Base-by-base conservation (phyloP, 768 basidiomycete species). In the Krasilnikovozyma curviuscula region DNA sequence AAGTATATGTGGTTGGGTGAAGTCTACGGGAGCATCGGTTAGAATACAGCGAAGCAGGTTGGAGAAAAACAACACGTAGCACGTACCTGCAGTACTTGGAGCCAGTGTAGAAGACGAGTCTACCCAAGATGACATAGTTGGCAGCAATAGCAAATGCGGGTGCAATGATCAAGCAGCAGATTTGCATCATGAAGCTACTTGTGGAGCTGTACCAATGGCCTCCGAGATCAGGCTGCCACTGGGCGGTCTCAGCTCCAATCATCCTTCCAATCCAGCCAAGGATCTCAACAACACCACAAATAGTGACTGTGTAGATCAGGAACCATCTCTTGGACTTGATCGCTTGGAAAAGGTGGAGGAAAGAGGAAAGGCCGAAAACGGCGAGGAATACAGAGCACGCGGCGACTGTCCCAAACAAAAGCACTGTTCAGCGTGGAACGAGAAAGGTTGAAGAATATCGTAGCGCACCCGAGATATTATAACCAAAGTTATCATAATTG, bases 111-210 rank as follows among this genome's bases (percentile, higher is more conserved):
- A 50, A 54, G 39, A 75, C 71, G 34, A 76, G 63, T 21, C 60
- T 57, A 1, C 74, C 73, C 12, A 78, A 64, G n/a, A 76, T 69
- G 40, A 75, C 66, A 57, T 78, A 79, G 54, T 72, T 73, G 12
- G 74, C 75, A 0, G 76, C 76, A 14, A 58, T 56, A 44, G 57
- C 61, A 21, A 74, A 74, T 0, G 73, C 73, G 0, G 76, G 76
- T 1, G 70, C 70, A 40, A 77, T 62, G 29, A 44, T 44, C 18
- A 44, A 32, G 4, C 30, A 29, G 2, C 19, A 19, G 18, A 44
- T 44, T 24, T 44, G 42, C 18, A 19, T 32, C 25, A 44, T 27
- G 29, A 29, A 44, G 8, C 30, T 32, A 23, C 16, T 18, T 5
- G 30, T 5, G 7, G 29, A 23, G 5, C 21, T 10, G 25, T 8